Base-by-base conservation (phyloP, 371 early-diverging fungal species). In the Mortierella polycephala region DNA sequence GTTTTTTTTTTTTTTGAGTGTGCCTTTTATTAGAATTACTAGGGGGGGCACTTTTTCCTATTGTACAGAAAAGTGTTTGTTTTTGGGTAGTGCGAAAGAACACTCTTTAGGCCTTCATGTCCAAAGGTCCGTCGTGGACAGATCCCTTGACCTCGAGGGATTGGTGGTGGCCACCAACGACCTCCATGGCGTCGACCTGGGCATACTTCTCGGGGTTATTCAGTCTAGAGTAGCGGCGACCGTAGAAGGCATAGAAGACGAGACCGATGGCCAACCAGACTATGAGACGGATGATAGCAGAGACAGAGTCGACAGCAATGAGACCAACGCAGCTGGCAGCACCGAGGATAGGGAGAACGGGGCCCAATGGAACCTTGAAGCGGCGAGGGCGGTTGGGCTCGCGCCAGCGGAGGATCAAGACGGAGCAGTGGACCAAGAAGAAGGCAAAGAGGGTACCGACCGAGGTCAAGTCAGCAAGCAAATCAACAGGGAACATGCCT, bases 381-480 rank as follows among this genome's bases (percentile, higher is more conserved):
- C 87, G 85, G n/a, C 96, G 87, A 44, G 85, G 87, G 5, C 87
- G 84, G 58, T 94, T 86, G 13, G 95, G 93, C 21, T 91, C 85
- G 39, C 85, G 90, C 64, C 86, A 85, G 18, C 95, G 88, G 81
- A 96, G 83, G 40, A 96, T 86, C 51, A 91, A 80, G 5, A 92
- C 90, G 52, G 92, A 91, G 40, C 87, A 64, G 57, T 93, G 92
- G 39, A 96, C 96, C 44, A 96, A 72, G 73, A 93, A 91, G 88
- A 95, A 95, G 9, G 94, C 95, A 67, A 95, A 85, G 52, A 96
- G 81, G 0, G 96, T 95, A 30, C 96, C 96, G 57, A 94, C 89
- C 1, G 93, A 93, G 6, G 95, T 94, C 88, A 96, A 83, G 66
- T 95, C 92, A 49, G 92, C 94, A 1, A 96, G 83, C 23, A 96